Percentiles rank a stretch among this genome's conserved stretches.
phyloP scores from a whole-genome alignment of 148 eudicot genomes.

The Rhododendron williamsianum region DNA sequence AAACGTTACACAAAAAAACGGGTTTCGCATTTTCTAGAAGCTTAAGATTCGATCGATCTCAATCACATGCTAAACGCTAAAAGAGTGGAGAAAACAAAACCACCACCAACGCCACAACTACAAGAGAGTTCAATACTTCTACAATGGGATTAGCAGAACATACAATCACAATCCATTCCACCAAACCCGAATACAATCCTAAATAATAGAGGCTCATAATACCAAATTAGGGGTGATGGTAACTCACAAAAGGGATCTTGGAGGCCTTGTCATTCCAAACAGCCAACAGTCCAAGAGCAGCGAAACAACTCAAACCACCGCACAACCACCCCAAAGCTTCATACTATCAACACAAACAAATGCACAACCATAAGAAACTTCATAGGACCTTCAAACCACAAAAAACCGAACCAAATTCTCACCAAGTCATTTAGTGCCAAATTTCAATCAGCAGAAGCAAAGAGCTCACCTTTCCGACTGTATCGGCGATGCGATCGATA shows the following conservation, averaged over 20 bases:
- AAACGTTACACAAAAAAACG: not conserved
- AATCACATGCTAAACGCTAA: not conserved
- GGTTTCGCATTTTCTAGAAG: not conserved
- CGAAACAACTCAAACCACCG: constrained; percentile 83
- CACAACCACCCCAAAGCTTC: constrained; percentile 93
- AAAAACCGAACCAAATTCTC: not conserved
- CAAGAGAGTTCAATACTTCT: not conserved
- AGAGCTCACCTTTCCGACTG: constrained; percentile 63
- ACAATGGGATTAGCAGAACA: not conserved
- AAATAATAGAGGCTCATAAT: not conserved
- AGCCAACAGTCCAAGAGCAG: constrained; percentile 62
- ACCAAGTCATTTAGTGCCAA: not conserved
- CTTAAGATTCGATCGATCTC: not conserved
- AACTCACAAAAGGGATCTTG: constrained; percentile 68
- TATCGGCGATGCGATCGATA: constrained; percentile 91
- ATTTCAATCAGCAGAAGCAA: not conserved
- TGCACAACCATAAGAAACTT: not conserved
- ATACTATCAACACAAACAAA: constrained; percentile 38
- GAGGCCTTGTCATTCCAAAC: constrained; percentile 90
- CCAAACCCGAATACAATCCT: not conserved
- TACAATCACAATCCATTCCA: not conserved
- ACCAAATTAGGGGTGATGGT: not conserved
- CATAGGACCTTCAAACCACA: not conserved
- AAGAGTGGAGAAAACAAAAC: not conserved
- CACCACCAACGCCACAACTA: not conserved